phyloP scores from a whole-genome alignment of 352 stramenopile species.

The Blastocystis hominis region DNA sequence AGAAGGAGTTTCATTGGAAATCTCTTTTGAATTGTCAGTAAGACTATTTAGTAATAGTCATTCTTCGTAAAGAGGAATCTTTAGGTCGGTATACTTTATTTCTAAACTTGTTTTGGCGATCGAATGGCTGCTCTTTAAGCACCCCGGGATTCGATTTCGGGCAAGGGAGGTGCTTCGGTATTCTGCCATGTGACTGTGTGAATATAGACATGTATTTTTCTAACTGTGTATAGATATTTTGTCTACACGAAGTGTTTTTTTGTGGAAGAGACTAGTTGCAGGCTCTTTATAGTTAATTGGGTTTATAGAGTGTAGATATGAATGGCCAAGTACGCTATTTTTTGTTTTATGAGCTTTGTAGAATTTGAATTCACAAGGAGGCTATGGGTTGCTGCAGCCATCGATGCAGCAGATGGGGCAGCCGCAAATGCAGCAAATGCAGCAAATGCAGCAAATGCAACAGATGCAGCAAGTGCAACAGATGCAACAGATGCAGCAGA shows the following conservation, averaged over 20 bases:
- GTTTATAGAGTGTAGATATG: background rate
- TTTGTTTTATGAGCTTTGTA: background rate
- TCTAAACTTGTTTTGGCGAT: constrained; percentile 21
- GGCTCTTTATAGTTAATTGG: background rate
- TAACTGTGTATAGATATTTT: background rate
- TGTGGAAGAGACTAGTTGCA: background rate
- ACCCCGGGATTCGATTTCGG: background rate
- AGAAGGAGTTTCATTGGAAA: constrained; percentile 23
- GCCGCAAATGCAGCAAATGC: background rate
- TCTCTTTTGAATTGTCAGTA: constrained; percentile 56
- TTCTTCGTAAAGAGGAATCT: constrained; percentile 20
- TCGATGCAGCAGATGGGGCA: background rate
- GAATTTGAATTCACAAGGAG: background rate
- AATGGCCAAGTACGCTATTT: background rate
- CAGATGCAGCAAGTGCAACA: background rate
- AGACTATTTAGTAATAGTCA: background rate
- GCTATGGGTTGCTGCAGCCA: background rate
- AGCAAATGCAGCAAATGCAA: background rate
- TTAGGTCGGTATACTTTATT: constrained; percentile 14
- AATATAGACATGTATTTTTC: background rate
- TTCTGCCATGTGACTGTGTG: background rate
- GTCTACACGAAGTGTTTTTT: background rate
- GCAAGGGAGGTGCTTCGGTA: background rate
- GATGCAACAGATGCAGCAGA: background rate
- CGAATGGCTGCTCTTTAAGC: background rate